Base-by-base conservation (phyloP, 495 filamentous ascomycete species). In the Hypoxylon crocopeplum region DNA sequence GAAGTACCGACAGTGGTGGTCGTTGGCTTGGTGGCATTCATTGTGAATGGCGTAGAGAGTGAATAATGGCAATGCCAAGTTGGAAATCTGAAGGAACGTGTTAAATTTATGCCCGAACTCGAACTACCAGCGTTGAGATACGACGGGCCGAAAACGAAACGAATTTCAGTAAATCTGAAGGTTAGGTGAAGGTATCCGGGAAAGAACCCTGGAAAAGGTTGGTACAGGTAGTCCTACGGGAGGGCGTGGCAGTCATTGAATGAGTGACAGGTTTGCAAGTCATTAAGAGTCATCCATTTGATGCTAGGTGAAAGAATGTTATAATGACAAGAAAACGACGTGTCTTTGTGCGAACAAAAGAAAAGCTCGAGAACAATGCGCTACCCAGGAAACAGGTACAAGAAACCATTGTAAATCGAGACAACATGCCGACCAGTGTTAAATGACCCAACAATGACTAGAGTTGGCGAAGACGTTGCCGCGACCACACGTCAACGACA, bases 71-170 rank as follows among this genome's bases (percentile, higher is more conserved):
- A 29, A 33, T 36, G 21, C 44, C 24, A 39, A 53, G 40, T 40
- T 8, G 15, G 41, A 48, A 48, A 21, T 33, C 25, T 33, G n/a
- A 39, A 30, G 19, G 48, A 30, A 3, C 32, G 33, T 21, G 13
- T 17, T 44, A 48, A 53, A 42, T 42, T 21, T 52, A 32, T 45
- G 42, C n/a, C 59, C 50, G 62, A 63, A 50, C 48, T 63, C 64
- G 62, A 67, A 29, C 41, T 57, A 68, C 64, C 68, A 55, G 68
- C 64, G 40, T 66, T 55, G 38, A 62, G 33, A 7, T 70, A 50
- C 17, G 39, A 29, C 48, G 40, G 21, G 15, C 36, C 13, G 33
- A 33, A 56, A 42, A 30, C 13, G 45, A 34, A 60, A 39, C 2
- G 12, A 27, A 54, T n/a, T 33, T 21, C 27, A 40, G 11, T 34